Percentiles rank a stretch among this genome's conserved stretches.
Conservation (phyloP, 306 rosid species). For the Arachis stenosperma region DNA sequence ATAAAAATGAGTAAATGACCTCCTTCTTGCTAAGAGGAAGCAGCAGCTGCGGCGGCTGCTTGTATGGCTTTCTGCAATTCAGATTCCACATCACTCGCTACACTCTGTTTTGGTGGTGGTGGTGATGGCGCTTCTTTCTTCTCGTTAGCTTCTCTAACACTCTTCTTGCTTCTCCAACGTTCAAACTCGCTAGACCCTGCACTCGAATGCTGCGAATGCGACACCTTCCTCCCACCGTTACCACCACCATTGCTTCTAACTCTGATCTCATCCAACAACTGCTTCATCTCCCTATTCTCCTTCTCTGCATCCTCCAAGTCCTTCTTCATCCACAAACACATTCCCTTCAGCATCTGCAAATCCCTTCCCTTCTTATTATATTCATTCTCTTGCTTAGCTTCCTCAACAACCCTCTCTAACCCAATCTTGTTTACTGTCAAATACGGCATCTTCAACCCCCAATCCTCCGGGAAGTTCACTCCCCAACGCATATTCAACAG, state of each 20-base stretch:
- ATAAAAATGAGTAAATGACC: slow-evolving; percentile 33
- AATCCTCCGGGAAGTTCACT: slow-evolving; percentile 54
- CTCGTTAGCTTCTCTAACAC: slow-evolving; percentile 54
- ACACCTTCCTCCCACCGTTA: slow-evolving; percentile 30
- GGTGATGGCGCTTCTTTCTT: background rate
- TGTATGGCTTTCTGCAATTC: slow-evolving; percentile 88
- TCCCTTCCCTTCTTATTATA: slow-evolving; percentile 41
- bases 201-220: slow-evolving; percentile 17
- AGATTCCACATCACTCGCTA: slow-evolving; percentile 64
- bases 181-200: slow-evolving; percentile 52
- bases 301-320: slow-evolving; percentile 71
- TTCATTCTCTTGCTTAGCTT: slow-evolving; percentile 40
- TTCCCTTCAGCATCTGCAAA: slow-evolving; percentile 61
- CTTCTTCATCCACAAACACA: slow-evolving; percentile 58
- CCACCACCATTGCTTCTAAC: slow-evolving; percentile 25
- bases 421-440: slow-evolving; percentile 72
- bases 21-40: slow-evolving; percentile 58
- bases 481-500: slow-evolving; percentile 72
- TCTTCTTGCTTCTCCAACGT: slow-evolving; percentile 59
- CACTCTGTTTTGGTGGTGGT: slow-evolving; percentile 26
- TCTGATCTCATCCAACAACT: slow-evolving; percentile 58
- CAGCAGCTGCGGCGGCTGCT: slow-evolving; percentile 52
- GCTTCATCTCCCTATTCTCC: slow-evolving; percentile 77
- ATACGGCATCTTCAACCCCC: slow-evolving; percentile 55
- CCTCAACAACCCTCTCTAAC: slow-evolving; percentile 67